These are phyloP conservation scores for Tulasnella sp. DNA, from an alignment of 768 basidiomycete species.

Conservation along the genomic window DNA sequence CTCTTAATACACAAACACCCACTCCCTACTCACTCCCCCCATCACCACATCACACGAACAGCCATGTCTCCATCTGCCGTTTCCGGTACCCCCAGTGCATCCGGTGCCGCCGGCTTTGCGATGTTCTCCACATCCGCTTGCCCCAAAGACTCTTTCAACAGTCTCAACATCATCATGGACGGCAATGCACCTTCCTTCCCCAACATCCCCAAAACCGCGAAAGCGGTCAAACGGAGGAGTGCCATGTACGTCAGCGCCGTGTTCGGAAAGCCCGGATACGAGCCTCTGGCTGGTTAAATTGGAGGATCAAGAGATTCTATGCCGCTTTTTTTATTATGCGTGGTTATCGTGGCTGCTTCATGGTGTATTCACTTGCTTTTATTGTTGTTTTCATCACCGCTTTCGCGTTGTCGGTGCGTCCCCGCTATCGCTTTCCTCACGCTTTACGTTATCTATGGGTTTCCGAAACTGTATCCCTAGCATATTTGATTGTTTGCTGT, in stretches of 20 bases:
- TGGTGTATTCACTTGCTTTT: too few relatives aligned
- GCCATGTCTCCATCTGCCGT: neutral
- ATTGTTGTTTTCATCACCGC: neutral
- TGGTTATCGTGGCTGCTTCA: neutral
- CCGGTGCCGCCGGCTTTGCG: neutral
- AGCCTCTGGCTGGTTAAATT: neutral
- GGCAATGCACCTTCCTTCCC: neutral
- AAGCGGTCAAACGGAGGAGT: slow-evolving; percentile 1
- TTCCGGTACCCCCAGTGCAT: neutral
- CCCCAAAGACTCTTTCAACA: neutral
- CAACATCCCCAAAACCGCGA: neutral
- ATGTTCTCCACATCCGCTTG: neutral
- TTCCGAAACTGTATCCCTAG: neutral
- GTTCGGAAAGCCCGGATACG: neutral
- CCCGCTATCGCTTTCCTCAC: neutral
- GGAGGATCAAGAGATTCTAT: neutral
- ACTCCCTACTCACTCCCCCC: neutral
- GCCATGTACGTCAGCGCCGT: neutral
- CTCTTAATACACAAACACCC: neutral
- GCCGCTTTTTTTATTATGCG: neutral
- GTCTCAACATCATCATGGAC: neutral
- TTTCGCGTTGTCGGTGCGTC: neutral
- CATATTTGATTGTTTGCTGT: neutral
- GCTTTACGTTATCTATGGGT: neutral
- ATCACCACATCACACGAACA: neutral